Percentiles rank a stretch among this genome's conserved stretches.
Evolutionary conservation across 495 filamentous ascomycete genomes (phyloP).

Genomic region (Xylaria palmicola): DNA sequence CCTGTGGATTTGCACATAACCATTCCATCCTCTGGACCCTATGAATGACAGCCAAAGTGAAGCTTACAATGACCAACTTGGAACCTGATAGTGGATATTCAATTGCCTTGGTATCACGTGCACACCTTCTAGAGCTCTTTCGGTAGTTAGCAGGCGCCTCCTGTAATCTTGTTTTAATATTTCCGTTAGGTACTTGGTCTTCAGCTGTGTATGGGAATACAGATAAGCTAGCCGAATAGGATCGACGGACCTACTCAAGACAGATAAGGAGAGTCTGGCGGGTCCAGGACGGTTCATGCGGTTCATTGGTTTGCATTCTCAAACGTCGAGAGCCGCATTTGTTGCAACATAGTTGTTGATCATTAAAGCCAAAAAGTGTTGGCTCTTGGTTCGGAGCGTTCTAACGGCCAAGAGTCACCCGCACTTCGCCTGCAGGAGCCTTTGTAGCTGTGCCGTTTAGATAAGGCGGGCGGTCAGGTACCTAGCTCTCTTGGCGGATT

Average conservation of each 20-base stretch:
- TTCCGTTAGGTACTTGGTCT: no score
- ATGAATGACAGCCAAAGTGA: constrained; percentile 31
- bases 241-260: no score
- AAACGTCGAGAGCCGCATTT: neutral
- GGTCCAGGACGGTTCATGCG: no score
- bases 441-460: no score
- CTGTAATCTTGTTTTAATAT: no score
- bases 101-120: neutral
- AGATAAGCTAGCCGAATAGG: no score
- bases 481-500: neutral
- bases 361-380: neutral
- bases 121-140: neutral
- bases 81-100: neutral
- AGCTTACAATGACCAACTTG: neutral
- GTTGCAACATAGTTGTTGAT: neutral
- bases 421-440: no score
- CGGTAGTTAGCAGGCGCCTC: neutral
- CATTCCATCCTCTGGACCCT: constrained; percentile 25
- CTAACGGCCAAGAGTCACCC: neutral
- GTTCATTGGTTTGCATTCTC: no score
- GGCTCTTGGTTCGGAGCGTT: neutral
- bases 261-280: no score
- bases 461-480: no score
- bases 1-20: constrained; percentile 31
- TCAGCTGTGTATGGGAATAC: no score